Percentiles rank a stretch among this genome's conserved stretches.
These are phyloP conservation scores for Spizellomyces sp. DNA, from an alignment of 192 early-diverging fungal species.

Conservation along the genomic window DNA sequence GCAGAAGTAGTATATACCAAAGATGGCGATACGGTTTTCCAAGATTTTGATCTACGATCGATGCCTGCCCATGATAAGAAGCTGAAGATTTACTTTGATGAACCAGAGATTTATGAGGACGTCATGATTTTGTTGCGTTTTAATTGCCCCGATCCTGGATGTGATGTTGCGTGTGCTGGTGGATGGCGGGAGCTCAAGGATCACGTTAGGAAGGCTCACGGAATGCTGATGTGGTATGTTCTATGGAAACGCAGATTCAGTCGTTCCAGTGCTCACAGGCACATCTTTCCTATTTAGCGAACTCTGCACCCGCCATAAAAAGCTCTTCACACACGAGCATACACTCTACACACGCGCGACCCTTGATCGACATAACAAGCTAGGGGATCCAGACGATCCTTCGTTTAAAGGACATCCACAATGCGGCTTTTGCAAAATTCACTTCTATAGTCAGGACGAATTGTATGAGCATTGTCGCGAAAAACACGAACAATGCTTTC, in stretches of 20 bases:
- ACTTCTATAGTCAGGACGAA: slow-evolving; percentile 91
- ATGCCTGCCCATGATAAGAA: slow-evolving; percentile 67
- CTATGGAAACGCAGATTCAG: not conserved
- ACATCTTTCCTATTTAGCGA: slow-evolving; percentile 58
- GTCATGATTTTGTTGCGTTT: slow-evolving; percentile 72
- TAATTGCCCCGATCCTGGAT: slow-evolving; percentile 86
- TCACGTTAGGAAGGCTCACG: slow-evolving; percentile 79
- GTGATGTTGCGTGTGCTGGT: slow-evolving; percentile 68
- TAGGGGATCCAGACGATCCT: slow-evolving; percentile 61
- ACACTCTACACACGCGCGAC: slow-evolving; percentile 76
- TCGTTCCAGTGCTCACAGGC: slow-evolving; percentile 15
- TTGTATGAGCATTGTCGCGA: slow-evolving; percentile 93
- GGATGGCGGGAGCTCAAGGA: slow-evolving; percentile 85
- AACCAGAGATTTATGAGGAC: slow-evolving; percentile 72
- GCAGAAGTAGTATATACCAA: slow-evolving; percentile 77
- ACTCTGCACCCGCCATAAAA: slow-evolving; percentile 85
- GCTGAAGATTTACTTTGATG: slow-evolving; percentile 76
- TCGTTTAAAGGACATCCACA: slow-evolving; percentile 80
- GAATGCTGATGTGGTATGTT: slow-evolving; percentile 60
- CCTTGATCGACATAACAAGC: slow-evolving; percentile 74
- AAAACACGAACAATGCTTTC: slow-evolving; percentile 92
- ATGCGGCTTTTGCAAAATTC: slow-evolving; percentile 83
- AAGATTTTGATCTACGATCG: slow-evolving; percentile 38
- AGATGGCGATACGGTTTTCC: slow-evolving; percentile 52
- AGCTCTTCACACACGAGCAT: slow-evolving; percentile 93